Percentiles rank a stretch among this genome's conserved stretches.
phyloP scores from a whole-genome alignment of 345 rosid species.

The Rubroshorea leprosula region DNA sequence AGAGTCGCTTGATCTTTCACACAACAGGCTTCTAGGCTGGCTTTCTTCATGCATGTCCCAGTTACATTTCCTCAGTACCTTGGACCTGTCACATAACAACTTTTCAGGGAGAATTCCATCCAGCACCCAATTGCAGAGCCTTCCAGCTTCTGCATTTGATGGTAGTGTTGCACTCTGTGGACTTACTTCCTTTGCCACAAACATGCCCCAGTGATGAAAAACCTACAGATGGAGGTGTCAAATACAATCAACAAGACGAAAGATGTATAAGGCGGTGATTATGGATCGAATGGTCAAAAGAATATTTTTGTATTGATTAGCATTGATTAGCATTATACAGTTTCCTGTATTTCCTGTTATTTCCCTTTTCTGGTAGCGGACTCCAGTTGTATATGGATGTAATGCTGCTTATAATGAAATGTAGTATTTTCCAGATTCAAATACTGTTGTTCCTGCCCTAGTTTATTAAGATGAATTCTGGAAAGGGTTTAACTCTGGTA shows the following conservation, averaged over 20 bases:
- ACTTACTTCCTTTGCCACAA: background rate
- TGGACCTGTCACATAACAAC: constrained; percentile 21
- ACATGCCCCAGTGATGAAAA: background rate
- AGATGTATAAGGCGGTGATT: too few species aligned
- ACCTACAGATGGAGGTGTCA: background rate
- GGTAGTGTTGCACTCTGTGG: constrained; percentile 18
- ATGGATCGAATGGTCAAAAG: too few species aligned
- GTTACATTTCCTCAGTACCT: background rate
- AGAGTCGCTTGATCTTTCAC: constrained; percentile 15
- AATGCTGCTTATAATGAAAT: too few species aligned
- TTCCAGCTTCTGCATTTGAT: constrained; percentile 2
- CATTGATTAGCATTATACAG: too few species aligned
- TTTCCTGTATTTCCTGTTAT: too few species aligned
- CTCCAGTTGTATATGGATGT: too few species aligned
- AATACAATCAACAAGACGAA: background rate
- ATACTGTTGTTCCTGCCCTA: too few species aligned
- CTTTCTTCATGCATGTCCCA: constrained; percentile 6
- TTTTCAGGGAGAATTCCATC: constrained; percentile 18
- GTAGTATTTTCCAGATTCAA: too few species aligned
- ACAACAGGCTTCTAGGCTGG: constrained; percentile 5
- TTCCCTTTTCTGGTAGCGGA: too few species aligned
- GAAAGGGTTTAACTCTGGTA: background rate
- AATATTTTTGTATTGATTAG: too few species aligned
- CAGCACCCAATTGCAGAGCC: constrained; percentile 13
- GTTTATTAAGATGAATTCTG: background rate